These are phyloP conservation scores for Talaromyces rugulosus DNA, from an alignment of 2,329 filamentous ascomycete genomes.

Conservation along the genomic window DNA sequence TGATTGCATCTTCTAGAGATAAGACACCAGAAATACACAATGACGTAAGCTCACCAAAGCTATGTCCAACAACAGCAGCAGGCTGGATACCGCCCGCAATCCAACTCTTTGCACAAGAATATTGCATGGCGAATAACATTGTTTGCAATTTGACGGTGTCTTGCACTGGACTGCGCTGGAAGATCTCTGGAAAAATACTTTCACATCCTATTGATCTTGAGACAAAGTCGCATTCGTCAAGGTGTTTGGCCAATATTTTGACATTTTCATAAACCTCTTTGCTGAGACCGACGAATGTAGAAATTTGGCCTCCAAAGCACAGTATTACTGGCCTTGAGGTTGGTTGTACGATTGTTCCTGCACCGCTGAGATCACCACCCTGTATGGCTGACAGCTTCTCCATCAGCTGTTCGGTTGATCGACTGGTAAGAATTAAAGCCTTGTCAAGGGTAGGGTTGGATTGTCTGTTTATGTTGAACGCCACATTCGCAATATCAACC, in stretches of 20 bases:
- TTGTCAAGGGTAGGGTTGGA: constrained; percentile 6
- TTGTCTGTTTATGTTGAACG: constrained; percentile 8
- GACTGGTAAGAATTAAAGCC: constrained; percentile 21
- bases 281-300: constrained; percentile 24
- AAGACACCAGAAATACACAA: constrained; percentile 29
- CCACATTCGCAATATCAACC: neutral
- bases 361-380: neutral
- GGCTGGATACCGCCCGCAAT: constrained; percentile 34
- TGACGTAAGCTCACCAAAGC: constrained; percentile 36
- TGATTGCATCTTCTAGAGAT: constrained; percentile 26
- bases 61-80: constrained; percentile 34
- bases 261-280: constrained; percentile 25
- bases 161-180: constrained; percentile 19
- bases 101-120: constrained; percentile 35
- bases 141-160: constrained; percentile 30
- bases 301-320: constrained; percentile 38
- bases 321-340: constrained; percentile 27
- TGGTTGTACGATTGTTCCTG: constrained; percentile 1
- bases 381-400: constrained; percentile 18
- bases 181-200: constrained; percentile 30
- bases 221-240: constrained; percentile 32
- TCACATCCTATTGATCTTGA: constrained; percentile 23
- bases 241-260: constrained; percentile 25
- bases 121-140: constrained; percentile 35
- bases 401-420: constrained; percentile 16